phyloP scores from a whole-genome alignment of 1,139 yeast species.

The Entelexis sorbosivorans region DNA sequence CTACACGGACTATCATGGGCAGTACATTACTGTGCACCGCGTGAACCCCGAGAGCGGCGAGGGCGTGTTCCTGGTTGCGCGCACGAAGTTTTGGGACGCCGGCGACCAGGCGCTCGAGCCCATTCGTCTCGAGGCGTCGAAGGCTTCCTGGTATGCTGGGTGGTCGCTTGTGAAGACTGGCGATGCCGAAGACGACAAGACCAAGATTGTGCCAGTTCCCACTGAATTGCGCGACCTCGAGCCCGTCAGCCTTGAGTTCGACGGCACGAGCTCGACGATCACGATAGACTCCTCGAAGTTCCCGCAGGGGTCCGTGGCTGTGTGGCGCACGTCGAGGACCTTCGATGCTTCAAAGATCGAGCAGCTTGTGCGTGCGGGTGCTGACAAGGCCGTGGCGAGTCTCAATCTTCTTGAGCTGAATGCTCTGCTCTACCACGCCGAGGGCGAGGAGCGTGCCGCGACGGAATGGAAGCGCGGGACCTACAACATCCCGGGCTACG shows the following conservation, averaged over 20 bases:
- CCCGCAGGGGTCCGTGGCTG: slow-evolving; percentile 85
- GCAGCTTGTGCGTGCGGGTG: slow-evolving; percentile 56
- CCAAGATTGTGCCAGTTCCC: slow-evolving; percentile 48
- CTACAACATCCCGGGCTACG: slow-evolving; percentile 63
- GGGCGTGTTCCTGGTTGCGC: slow-evolving; percentile 82
- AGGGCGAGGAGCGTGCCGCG: slow-evolving; percentile 77
- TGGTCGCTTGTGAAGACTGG: slow-evolving; percentile 18
- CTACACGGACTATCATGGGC: slow-evolving; percentile 91
- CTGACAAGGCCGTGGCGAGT: slow-evolving; percentile 54
- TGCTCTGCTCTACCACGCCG: slow-evolving; percentile 63
- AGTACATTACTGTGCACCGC: slow-evolving; percentile 82
- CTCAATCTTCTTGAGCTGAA: slow-evolving; percentile 62
- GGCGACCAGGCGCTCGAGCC: slow-evolving; percentile 26
- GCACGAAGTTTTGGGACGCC: slow-evolving; percentile 53
- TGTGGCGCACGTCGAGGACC: slow-evolving; percentile 51
- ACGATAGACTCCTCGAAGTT: slow-evolving; percentile 40
- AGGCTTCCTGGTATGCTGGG: slow-evolving; percentile 19
- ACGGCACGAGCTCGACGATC: slow-evolving; percentile 36
- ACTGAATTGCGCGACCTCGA: slow-evolving; percentile 46
- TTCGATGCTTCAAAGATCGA: slow-evolving; percentile 35
- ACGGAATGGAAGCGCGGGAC: slow-evolving; percentile 56
- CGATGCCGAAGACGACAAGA: slow-evolving; percentile 40
- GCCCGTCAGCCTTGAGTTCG: slow-evolving; percentile 40
- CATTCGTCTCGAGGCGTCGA: slow-evolving; percentile 23
- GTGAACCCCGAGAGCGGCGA: slow-evolving; percentile 72